These are phyloP conservation scores for Hyphodiscus sp. DNA, from an alignment of 2,329 filamentous ascomycete genomes.

Conservation along the genomic window DNA sequence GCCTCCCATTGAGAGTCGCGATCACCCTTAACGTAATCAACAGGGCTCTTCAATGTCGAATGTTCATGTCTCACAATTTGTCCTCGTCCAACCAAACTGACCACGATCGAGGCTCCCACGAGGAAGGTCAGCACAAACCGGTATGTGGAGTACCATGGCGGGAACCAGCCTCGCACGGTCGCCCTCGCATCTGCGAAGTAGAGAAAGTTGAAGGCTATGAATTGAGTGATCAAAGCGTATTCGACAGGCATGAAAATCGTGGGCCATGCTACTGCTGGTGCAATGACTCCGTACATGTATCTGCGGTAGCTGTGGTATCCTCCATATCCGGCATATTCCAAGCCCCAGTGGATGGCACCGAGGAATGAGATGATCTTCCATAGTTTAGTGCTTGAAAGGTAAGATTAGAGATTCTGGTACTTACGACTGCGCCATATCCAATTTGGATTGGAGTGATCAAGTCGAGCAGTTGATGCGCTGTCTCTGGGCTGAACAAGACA, in stretches of 20 bases:
- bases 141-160: conserved; percentile 81
- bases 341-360: conserved; percentile 86
- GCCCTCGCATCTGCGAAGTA: conserved; percentile 81
- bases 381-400: conserved; percentile 3
- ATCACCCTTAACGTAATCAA: conserved; percentile 25
- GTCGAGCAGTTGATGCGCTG: conserved; percentile 64
- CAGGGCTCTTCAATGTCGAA: conserved; percentile 19
- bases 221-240: conserved; percentile 80
- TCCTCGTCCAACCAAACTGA: conserved; percentile 75
- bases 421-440: conserved; percentile 78
- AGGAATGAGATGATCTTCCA: conserved; percentile 81
- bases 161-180: conserved; percentile 68
- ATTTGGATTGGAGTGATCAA: conserved; percentile 82
- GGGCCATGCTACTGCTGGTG: conserved; percentile 81
- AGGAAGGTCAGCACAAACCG: conserved; percentile 89
- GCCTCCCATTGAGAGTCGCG: conserved; percentile 25
- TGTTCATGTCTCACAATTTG: conserved; percentile 38
- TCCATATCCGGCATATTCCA: conserved; percentile 72
- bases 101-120: conserved; percentile 74
- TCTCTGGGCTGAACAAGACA: conserved; percentile 59
- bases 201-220: conserved; percentile 74
- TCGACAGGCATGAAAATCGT: conserved; percentile 79
- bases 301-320: conserved; percentile 65
- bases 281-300: conserved; percentile 75
- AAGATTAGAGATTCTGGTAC: conserved; percentile 27